phyloP scores from a whole-genome alignment of 495 filamentous ascomycete genomes.

The Mytilinidion resinicola region DNA sequence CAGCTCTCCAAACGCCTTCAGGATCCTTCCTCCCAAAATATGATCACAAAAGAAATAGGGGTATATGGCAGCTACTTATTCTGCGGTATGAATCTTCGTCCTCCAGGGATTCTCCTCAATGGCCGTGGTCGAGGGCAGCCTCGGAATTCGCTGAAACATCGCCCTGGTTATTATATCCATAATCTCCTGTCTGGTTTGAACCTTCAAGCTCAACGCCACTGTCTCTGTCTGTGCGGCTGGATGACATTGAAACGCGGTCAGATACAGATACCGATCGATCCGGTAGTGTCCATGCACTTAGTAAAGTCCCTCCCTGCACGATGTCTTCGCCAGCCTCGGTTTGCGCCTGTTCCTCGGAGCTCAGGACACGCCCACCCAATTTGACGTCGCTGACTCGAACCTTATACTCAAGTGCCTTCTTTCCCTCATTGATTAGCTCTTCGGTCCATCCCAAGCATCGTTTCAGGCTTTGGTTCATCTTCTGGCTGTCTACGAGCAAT shows the following conservation, averaged over 20 bases:
- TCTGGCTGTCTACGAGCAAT: slow-evolving; percentile 79
- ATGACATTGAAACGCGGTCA: slow-evolving; percentile 7
- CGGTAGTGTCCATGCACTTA: slow-evolving; percentile 24
- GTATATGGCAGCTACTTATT: too few species aligned
- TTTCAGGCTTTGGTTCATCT: slow-evolving; percentile 88
- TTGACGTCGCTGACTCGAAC: slow-evolving; percentile 72
- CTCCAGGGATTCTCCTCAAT: too few species aligned
- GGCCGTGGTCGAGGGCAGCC: too few species aligned
- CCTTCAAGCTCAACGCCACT: slow-evolving; percentile 25
- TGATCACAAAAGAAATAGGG: too few species aligned
- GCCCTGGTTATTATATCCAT: too few species aligned
- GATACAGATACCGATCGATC: slow-evolving; percentile 1
- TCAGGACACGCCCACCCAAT: slow-evolving; percentile 73
- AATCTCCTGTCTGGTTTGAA: background rate
- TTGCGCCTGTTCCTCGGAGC: slow-evolving; percentile 56
- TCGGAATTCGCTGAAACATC: too few species aligned
- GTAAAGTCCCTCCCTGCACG: slow-evolving; percentile 14
- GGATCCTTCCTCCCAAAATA: too few species aligned
- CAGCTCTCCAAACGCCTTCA: too few species aligned
- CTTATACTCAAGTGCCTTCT: slow-evolving; percentile 75
- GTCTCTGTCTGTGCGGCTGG: slow-evolving; percentile 24
- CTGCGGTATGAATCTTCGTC: too few species aligned
- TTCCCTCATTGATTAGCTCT: slow-evolving; percentile 78
- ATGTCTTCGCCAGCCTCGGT: slow-evolving; percentile 30
- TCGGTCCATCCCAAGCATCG: slow-evolving; percentile 83